A percentile compares a stretch with the other conserved stretches of the same genome.
phyloP scores from a whole-genome alignment of 805 yeast species.

The Scheffersomyces spartinae region DNA sequence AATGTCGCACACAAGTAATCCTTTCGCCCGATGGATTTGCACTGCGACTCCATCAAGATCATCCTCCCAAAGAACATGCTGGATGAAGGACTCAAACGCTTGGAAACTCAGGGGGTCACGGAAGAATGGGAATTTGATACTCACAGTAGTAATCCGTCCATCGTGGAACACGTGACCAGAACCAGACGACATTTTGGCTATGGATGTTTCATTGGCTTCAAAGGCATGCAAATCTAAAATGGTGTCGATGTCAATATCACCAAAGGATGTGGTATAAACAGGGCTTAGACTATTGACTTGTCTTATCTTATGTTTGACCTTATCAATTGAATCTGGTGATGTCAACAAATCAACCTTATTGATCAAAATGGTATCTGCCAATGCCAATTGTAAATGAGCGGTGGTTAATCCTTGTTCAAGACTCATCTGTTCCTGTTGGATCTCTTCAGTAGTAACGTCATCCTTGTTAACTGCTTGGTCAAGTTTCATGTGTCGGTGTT shows the following conservation, averaged over 20 bases:
- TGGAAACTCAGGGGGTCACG: slow-evolving; percentile 43
- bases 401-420: slow-evolving; percentile 46
- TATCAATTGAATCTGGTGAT: slow-evolving; percentile 8
- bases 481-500: slow-evolving; percentile 15
- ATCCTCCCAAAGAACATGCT: slow-evolving; percentile 66
- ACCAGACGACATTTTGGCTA: not conserved
- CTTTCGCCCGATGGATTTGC: slow-evolving; percentile 80
- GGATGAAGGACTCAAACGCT: slow-evolving; percentile 51
- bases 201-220: slow-evolving; percentile 23
- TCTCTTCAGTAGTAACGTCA: slow-evolving; percentile 13
- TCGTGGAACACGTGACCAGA: slow-evolving; percentile 36
- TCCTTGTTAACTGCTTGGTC: slow-evolving; percentile 10
- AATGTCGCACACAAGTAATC: slow-evolving; percentile 39
- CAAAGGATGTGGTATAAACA: slow-evolving; percentile 54
- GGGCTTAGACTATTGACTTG: slow-evolving; percentile 63
- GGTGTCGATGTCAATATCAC: slow-evolving; percentile 56
- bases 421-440: slow-evolving; percentile 23
- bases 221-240: slow-evolving; percentile 76
- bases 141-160: slow-evolving; percentile 23
- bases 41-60: slow-evolving; percentile 27
- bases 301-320: slow-evolving; percentile 22
- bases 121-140: slow-evolving; percentile 34
- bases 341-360: slow-evolving; percentile 61
- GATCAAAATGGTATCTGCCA: slow-evolving; percentile 73
- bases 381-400: slow-evolving; percentile 81